Percentiles rank a stretch among this genome's conserved stretches.
Conservation (phyloP, 768 basidiomycete genomes). For the Austroboletus festivus region DNA sequence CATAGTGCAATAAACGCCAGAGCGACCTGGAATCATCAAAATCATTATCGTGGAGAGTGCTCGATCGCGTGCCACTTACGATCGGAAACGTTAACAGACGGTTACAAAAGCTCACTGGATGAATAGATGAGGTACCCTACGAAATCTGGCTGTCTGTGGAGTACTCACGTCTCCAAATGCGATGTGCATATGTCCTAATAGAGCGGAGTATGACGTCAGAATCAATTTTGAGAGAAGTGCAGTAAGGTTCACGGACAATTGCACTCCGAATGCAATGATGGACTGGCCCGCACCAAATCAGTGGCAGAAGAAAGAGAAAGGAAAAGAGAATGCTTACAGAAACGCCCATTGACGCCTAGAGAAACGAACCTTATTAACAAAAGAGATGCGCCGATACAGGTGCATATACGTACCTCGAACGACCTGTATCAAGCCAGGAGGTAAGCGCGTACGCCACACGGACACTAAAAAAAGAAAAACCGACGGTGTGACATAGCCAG, state of each 20-base stretch:
- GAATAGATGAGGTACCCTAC: too few species aligned
- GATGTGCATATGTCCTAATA: constrained; percentile 35
- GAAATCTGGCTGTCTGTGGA: constrained; percentile 29
- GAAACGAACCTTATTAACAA: background rate
- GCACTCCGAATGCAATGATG: constrained; percentile 34
- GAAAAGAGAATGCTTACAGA: constrained; percentile 19
- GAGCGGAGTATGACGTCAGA: constrained; percentile 3
- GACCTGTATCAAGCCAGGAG: constrained; percentile 7
- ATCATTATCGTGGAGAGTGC: background rate
- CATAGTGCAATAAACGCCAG: constrained; percentile 30
- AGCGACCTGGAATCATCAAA: constrained; percentile 14
- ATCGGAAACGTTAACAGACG: constrained; percentile 30
- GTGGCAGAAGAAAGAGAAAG: background rate
- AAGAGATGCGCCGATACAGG: background rate
- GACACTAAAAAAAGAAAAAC: background rate
- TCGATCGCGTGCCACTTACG: constrained; percentile 19
- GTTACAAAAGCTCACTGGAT: constrained; percentile 33
- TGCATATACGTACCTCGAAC: constrained; percentile 23
- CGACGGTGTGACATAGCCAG: constrained; percentile 27
- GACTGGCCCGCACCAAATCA: constrained; percentile 17
- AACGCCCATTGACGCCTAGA: constrained; percentile 35
- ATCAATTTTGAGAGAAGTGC: background rate
- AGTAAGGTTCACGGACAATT: constrained; percentile 25
- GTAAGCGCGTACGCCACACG: constrained; percentile 2
- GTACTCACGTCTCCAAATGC: constrained; percentile 36